Evolutionary conservation across 179 eudicot genomes (phyloP).

Genomic region (Beta corolliflora): DNA sequence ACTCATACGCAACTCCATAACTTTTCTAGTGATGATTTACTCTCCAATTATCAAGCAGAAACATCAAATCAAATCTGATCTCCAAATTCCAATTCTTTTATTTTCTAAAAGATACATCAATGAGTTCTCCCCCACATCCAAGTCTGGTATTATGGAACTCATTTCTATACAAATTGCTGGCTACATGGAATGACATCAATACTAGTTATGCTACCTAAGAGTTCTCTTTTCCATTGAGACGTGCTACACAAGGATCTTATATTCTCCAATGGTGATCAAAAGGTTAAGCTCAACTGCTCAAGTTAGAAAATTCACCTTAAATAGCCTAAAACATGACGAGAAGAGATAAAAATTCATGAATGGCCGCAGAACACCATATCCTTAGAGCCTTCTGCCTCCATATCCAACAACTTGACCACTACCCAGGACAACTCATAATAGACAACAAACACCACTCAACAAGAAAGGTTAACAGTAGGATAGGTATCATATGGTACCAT

Average conservation of each 20-base stretch:
- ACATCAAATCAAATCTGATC: neutral
- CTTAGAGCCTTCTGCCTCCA: neutral
- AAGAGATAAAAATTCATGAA: neutral
- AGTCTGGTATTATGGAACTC: neutral
- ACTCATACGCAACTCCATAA: neutral
- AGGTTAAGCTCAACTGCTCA: conserved; percentile 1
- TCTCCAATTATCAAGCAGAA: too few relatives aligned
- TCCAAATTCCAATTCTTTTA: neutral
- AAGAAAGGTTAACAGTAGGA: neutral
- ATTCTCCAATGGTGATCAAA: neutral
- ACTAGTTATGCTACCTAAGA: neutral
- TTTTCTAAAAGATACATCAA: neutral
- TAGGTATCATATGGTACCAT: neutral
- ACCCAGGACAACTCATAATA: neutral
- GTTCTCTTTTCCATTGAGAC: too few relatives aligned
- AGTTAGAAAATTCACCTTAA: neutral
- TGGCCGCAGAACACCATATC: neutral
- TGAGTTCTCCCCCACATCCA: neutral
- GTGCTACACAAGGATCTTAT: neutral
- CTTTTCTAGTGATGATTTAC: neutral
- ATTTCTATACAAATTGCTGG: neutral
- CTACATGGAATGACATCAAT: neutral
- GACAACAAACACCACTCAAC: neutral
- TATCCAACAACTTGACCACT: neutral
- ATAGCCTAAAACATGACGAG: too few relatives aligned